phyloP scores from a whole-genome alignment of 257 asterid species.

The Salvia hispanica region DNA sequence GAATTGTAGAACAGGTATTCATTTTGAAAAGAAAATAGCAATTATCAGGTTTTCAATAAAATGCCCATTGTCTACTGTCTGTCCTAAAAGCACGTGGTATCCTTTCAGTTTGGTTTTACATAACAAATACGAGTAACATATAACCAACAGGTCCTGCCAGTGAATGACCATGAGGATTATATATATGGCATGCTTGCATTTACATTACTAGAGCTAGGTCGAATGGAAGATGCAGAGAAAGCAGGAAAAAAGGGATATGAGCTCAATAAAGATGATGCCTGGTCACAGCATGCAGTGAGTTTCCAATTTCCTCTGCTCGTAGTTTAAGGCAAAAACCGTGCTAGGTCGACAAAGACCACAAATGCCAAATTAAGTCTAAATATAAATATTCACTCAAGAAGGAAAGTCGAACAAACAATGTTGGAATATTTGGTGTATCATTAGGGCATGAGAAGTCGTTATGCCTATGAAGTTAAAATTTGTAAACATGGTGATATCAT shows the following conservation, averaged over 20 bases:
- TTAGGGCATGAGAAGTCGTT: background rate
- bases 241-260: slow-evolving; percentile 77
- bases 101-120: slow-evolving; percentile 1
- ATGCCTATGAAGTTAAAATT: background rate
- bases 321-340: slow-evolving; percentile 1
- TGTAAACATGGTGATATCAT: background rate
- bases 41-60: slow-evolving; percentile 7
- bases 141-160: slow-evolving; percentile 64
- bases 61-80: slow-evolving; percentile 3
- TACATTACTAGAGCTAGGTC: slow-evolving; percentile 84
- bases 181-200: slow-evolving; percentile 94
- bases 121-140: slow-evolving; percentile 7
- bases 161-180: slow-evolving; percentile 60
- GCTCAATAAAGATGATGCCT: slow-evolving; percentile 73
- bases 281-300: slow-evolving; percentile 96
- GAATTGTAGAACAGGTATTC: slow-evolving; percentile 76
- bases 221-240: slow-evolving; percentile 68
- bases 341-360: slow-evolving; percentile 9
- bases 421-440: background rate
- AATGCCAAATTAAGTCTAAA: background rate
- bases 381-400: background rate
- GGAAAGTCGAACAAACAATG: background rate
- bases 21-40: slow-evolving; percentile 3
- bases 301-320: slow-evolving; percentile 15
- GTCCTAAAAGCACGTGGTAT: background rate